A percentile compares a stretch with the other conserved stretches of the same genome.
These are phyloP conservation scores for Phialophora tarda DNA, from an alignment of 2,329 filamentous ascomycete genomes.

Conservation along the genomic window DNA sequence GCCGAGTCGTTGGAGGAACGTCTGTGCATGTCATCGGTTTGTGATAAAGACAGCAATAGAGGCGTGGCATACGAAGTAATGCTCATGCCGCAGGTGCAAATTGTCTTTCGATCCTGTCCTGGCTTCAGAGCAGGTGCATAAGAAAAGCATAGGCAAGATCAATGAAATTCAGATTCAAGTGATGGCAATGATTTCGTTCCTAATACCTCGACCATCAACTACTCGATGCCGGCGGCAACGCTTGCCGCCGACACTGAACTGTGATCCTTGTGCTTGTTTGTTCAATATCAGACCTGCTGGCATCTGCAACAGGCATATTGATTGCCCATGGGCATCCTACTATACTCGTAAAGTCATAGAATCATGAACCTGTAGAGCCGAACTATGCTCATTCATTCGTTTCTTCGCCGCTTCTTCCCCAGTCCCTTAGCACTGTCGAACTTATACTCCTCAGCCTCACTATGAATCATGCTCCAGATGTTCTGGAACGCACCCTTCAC, in stretches of 20 bases:
- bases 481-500: slow-evolving; percentile 30
- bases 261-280: neutral
- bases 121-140: neutral
- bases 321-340: slow-evolving; percentile 40
- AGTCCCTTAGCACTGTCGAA: neutral
- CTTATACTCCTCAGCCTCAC: slow-evolving; percentile 19
- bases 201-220: neutral
- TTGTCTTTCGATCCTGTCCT: neutral
- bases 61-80: neutral
- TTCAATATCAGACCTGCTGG: slow-evolving; percentile 1
- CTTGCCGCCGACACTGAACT: neutral
- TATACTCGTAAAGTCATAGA: slow-evolving; percentile 13
- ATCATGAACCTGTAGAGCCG: slow-evolving; percentile 2
- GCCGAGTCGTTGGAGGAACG: neutral
- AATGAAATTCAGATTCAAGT: slow-evolving; percentile 9
- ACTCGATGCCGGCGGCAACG: neutral
- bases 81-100: neutral
- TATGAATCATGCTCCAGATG: slow-evolving; percentile 30
- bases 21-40: slow-evolving; percentile 3
- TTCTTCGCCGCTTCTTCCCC: slow-evolving; percentile 3
- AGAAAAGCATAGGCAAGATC: slow-evolving; percentile 5
- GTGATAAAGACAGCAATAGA: neutral
- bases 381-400: neutral
- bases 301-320: neutral
- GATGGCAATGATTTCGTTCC: neutral